Percentiles rank a stretch among this genome's conserved stretches.
Evolutionary conservation across 805 yeast species (phyloP).

Genomic region (Cyberlindnera mrakii): DNA sequence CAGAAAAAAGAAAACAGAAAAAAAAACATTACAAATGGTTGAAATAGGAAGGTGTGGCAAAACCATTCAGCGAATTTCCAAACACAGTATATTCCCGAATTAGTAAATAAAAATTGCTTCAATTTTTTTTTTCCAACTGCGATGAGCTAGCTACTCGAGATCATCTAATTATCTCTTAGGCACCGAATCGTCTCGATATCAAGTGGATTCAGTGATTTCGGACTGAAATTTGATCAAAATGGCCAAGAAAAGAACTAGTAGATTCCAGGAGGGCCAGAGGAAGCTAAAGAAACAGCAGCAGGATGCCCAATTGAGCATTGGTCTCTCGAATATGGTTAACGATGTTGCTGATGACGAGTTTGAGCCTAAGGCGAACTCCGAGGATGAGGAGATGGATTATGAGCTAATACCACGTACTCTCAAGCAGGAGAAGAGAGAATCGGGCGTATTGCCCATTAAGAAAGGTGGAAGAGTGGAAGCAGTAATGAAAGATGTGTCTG

Average conservation of each 20-base stretch:
- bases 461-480: constrained; percentile 71
- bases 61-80: background rate
- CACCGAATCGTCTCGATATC: background rate
- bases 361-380: constrained; percentile 28
- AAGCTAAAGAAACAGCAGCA: constrained; percentile 20
- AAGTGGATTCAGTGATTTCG: background rate
- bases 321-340: constrained; percentile 19
- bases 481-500: constrained; percentile 36
- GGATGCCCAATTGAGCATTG: constrained; percentile 18
- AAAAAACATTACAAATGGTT: background rate
- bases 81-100: background rate
- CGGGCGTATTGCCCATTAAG: constrained; percentile 79
- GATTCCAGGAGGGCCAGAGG: constrained; percentile 28
- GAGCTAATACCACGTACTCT: constrained; percentile 65
- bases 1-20: background rate
- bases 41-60: background rate
- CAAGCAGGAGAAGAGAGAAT: constrained; percentile 35
- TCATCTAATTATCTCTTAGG: too few species aligned
- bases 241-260: constrained; percentile 33
- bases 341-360: background rate
- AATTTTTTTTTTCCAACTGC: background rate
- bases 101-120: background rate
- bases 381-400: constrained; percentile 76
- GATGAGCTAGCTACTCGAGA: too few species aligned
- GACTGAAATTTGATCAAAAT: constrained; percentile 12